phyloP scores from a whole-genome alignment of 169 alveolate genomes.

The Eimeria falciformis region DNA sequence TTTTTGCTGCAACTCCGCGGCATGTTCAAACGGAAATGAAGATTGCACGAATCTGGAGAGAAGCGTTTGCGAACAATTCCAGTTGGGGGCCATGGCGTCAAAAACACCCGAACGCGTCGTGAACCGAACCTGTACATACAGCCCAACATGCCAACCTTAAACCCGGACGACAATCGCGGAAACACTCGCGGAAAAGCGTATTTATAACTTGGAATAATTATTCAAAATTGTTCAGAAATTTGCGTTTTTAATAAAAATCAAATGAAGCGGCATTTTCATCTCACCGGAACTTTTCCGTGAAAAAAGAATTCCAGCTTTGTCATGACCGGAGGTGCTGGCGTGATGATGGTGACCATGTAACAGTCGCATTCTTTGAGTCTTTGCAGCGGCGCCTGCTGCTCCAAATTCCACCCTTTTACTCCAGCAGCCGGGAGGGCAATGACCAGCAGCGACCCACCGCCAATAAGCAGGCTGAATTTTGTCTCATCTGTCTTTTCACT shows the following conservation, averaged over 20 bases:
- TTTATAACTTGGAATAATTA: no score
- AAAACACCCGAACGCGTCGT: conserved; percentile 60
- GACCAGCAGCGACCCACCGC: conserved; percentile 31
- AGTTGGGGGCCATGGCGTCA: conserved; percentile 12
- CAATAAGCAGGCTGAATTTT: conserved; percentile 44
- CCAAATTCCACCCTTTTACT: conserved; percentile 44
- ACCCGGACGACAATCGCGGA: no score
- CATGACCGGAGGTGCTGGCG: conserved; percentile 34
- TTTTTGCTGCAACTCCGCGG: neutral
- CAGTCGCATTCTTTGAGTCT: conserved; percentile 45
- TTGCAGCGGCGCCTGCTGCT: conserved; percentile 53
- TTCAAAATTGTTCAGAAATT: no score
- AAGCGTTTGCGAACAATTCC: conserved; percentile 31
- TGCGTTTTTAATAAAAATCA: no score
- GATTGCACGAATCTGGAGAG: neutral
- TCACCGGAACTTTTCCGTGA: conserved; percentile 35
- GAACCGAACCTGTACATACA: conserved; percentile 57
- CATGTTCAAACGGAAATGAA: neutral
- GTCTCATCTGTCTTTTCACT: conserved; percentile 39
- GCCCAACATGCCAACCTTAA: neutral
- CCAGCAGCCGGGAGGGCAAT: conserved; percentile 48
- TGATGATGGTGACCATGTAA: conserved; percentile 8
- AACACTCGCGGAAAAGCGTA: no score
- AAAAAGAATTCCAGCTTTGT: conserved; percentile 57
- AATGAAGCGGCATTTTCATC: no score